Evolutionary conservation across 208 protist genomes (phyloP).

Genomic region (Leishmania tarentolae): DNA sequence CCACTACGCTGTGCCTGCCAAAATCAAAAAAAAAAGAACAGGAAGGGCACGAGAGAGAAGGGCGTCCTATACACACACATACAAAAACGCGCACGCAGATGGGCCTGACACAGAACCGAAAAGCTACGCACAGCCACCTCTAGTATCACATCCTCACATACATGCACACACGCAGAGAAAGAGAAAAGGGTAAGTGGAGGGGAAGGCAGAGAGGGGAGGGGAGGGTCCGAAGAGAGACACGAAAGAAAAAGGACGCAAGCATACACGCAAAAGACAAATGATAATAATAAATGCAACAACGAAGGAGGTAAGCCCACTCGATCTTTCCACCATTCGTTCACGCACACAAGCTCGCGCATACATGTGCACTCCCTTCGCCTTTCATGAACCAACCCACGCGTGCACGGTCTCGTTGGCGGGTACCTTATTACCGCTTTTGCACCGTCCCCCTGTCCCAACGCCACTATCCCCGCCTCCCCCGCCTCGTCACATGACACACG

Average conservation of each 20-base stretch:
- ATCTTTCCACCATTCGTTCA: neutral
- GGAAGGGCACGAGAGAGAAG: neutral
- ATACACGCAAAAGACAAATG: neutral
- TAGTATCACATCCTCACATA: neutral
- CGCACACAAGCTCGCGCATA: neutral
- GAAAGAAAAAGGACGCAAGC: neutral
- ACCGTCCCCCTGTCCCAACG: neutral
- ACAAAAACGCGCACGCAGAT: constrained; percentile 1
- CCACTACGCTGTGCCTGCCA: neutral
- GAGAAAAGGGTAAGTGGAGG: neutral
- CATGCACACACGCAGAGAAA: too few relatives aligned
- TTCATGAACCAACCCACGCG: neutral
- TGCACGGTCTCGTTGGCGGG: neutral
- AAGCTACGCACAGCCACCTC: neutral
- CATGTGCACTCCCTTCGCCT: neutral
- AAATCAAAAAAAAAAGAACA: neutral
- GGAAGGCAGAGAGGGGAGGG: neutral
- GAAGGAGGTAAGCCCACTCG: neutral
- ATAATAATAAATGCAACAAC: neutral
- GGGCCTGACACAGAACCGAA: neutral
- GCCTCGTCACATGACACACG: neutral
- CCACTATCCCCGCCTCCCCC: too few relatives aligned
- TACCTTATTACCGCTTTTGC: neutral
- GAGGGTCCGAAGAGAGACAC: neutral
- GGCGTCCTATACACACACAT: neutral